Percentiles rank a stretch among this genome's conserved stretches.
These are phyloP conservation scores for Corynespora cassiicola DNA, from an alignment of 2,329 filamentous ascomycete genomes.

Conservation along the genomic window DNA sequence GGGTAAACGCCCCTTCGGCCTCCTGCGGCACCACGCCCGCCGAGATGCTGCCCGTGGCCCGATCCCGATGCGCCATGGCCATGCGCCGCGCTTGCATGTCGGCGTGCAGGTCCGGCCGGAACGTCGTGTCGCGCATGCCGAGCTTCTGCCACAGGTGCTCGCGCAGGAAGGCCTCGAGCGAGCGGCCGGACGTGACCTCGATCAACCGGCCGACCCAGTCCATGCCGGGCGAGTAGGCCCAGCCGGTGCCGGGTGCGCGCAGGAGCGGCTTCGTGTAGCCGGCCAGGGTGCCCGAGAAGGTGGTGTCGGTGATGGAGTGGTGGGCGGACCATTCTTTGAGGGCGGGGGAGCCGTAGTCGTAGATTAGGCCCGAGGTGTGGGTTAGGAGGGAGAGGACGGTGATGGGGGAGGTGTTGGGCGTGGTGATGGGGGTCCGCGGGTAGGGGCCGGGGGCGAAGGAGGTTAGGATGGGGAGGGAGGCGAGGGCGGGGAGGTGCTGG, in stretches of 20 bases:
- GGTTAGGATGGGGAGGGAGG: slow-evolving; percentile 6
- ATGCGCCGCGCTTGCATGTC: slow-evolving; percentile 8
- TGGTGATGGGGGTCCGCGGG: slow-evolving; percentile 11
- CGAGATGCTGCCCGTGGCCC: slow-evolving; percentile 6
- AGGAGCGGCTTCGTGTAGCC: slow-evolving; percentile 13
- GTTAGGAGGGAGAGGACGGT: slow-evolving; percentile 14
- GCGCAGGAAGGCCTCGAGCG: slow-evolving; percentile 9
- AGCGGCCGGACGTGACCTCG: slow-evolving; percentile 6
- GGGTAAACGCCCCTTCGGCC: slow-evolving; percentile 7
- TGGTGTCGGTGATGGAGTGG: slow-evolving; percentile 7
- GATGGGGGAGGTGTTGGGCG: slow-evolving; percentile 3
- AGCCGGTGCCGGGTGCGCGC: slow-evolving; percentile 9
- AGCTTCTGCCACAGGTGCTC: slow-evolving; percentile 10
- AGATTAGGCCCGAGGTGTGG: slow-evolving; percentile 15
- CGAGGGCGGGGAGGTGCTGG: slow-evolving; percentile 9
- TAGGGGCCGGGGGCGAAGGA: slow-evolving; percentile 10
- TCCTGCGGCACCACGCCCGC: slow-evolving; percentile 9
- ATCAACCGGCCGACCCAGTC: slow-evolving; percentile 13
- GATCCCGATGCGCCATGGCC: slow-evolving; percentile 8
- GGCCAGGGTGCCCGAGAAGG: slow-evolving; percentile 5
- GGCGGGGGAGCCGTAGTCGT: slow-evolving; percentile 10
- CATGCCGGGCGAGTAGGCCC: slow-evolving; percentile 12
- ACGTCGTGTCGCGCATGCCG: slow-evolving; percentile 11
- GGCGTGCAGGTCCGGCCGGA: slow-evolving; percentile 8
- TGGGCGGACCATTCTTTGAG: slow-evolving; percentile 15